Evolutionary conservation across 2,329 filamentous ascomycete species (phyloP).

Genomic region (Paradendryphiella salina): DNA sequence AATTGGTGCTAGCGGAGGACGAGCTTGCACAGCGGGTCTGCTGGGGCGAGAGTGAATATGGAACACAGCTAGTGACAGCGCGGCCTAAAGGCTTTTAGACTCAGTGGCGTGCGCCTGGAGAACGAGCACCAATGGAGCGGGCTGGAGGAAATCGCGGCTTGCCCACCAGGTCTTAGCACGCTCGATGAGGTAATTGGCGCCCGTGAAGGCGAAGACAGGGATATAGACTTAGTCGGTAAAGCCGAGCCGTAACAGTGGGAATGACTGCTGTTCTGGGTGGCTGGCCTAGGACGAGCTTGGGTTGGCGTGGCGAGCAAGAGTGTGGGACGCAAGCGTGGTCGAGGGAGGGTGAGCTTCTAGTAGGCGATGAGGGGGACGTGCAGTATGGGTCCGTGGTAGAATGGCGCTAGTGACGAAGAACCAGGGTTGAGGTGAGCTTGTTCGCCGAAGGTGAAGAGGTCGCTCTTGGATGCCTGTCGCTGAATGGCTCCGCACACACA

Average conservation of each 20-base stretch:
- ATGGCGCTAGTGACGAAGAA: slow-evolving; percentile 17
- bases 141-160: slow-evolving; percentile 35
- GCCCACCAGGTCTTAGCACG: slow-evolving; percentile 39
- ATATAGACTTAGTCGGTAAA: slow-evolving; percentile 34
- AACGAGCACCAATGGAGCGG: slow-evolving; percentile 41
- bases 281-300: slow-evolving; percentile 28
- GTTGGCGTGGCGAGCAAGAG: slow-evolving; percentile 30
- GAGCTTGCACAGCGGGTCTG: slow-evolving; percentile 33
- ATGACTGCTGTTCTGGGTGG: slow-evolving; percentile 34
- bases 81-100: slow-evolving; percentile 32
- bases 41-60: slow-evolving; percentile 33
- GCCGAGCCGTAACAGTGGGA: slow-evolving; percentile 44
- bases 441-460: slow-evolving; percentile 27
- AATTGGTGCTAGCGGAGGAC: slow-evolving; percentile 41
- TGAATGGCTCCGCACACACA: slow-evolving; percentile 17
- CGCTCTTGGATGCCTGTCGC: slow-evolving; percentile 18
- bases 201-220: slow-evolving; percentile 29
- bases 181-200: slow-evolving; percentile 45
- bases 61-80: slow-evolving; percentile 41
- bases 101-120: slow-evolving; percentile 45
- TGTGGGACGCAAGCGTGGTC: slow-evolving; percentile 26
- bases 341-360: slow-evolving; percentile 19
- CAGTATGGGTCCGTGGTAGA: slow-evolving; percentile 24
- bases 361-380: slow-evolving; percentile 22
- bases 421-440: slow-evolving; percentile 23